A percentile compares a stretch with the other conserved stretches of the same genome.
Conservation (phyloP, 2,329 filamentous ascomycete genomes). For the Aspergillus latus region DNA sequence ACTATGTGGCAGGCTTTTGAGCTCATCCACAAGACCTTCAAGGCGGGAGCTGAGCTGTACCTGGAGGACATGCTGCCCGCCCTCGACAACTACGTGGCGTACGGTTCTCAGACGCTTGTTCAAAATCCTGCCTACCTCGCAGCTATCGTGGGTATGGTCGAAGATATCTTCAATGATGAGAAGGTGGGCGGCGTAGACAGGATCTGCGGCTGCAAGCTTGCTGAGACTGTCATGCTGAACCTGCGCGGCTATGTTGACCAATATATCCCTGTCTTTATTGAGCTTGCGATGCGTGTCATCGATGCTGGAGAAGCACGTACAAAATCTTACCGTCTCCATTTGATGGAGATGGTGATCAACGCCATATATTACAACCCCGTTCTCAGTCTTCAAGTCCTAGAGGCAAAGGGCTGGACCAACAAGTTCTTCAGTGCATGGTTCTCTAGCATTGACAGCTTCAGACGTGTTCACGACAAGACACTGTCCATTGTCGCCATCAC, state of each 20-base stretch:
- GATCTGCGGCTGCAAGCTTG: conserved; percentile 96
- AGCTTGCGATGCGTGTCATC: conserved; percentile 82
- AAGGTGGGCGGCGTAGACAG: conserved; percentile 92
- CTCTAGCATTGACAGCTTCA: conserved; percentile 89
- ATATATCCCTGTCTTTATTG: conserved; percentile 84
- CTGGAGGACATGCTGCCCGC: conserved; percentile 98
- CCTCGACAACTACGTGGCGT: conserved; percentile 96
- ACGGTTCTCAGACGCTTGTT: conserved; percentile 75
- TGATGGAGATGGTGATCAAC: conserved; percentile 99
- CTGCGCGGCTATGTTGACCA: conserved; percentile 84
- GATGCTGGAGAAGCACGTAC: conserved; percentile 72
- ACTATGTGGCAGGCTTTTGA: conserved; percentile 99
- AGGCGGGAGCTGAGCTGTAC: conserved; percentile 93
- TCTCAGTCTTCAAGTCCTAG: conserved; percentile 81
- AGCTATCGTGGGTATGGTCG: conserved; percentile 89
- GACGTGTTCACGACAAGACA: conserved; percentile 97
- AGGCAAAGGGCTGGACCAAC: conserved; percentile 91
- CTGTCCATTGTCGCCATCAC: conserved; percentile 93
- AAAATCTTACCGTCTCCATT: conserved; percentile 90
- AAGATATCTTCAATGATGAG: conserved; percentile 88
- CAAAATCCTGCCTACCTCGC: conserved; percentile 84
- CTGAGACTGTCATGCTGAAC: conserved; percentile 95
- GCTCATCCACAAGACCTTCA: conserved; percentile 94
- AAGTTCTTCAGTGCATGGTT: conserved; percentile 99
- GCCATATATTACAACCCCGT: conserved; percentile 95